A percentile compares a stretch with the other conserved stretches of the same genome.
These are phyloP conservation scores for Coemansia sp. DNA, from an alignment of 192 early-diverging fungal genomes.

Conservation along the genomic window DNA sequence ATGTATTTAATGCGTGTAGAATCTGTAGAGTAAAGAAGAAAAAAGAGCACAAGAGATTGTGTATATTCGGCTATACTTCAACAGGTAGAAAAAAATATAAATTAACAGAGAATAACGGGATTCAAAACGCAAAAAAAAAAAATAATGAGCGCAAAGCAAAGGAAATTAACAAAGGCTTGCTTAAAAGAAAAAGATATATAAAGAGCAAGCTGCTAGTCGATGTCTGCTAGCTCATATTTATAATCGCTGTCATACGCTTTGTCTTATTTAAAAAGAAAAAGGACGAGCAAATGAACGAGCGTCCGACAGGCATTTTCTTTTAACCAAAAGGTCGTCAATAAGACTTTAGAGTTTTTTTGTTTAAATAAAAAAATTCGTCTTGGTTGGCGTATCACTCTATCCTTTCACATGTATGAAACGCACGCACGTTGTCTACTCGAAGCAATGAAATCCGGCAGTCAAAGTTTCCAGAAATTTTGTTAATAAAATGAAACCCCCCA, in stretches of 20 bases:
- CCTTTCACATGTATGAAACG: neutral
- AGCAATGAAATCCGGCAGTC: no score
- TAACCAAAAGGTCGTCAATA: neutral
- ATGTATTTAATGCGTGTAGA: neutral
- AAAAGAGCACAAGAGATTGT: neutral
- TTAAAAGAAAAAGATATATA: neutral
- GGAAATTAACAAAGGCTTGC: neutral
- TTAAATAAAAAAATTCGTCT: neutral
- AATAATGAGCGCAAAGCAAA: neutral
- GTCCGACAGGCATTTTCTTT: neutral
- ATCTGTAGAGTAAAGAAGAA: neutral
- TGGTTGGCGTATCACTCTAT: neutral
- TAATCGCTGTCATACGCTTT: neutral
- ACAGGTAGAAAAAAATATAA: neutral
- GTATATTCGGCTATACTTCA: neutral
- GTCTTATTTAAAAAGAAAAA: neutral
- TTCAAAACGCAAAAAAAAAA: neutral
- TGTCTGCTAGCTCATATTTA: no score
- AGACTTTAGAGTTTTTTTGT: neutral
- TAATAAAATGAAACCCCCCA: no score
- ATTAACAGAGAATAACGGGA: neutral
- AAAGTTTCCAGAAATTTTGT: neutral
- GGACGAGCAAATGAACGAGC: neutral
- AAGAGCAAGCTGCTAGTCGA: neutral
- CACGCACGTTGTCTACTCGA: neutral